phyloP scores from a whole-genome alignment of 2,329 filamentous ascomycete species.

The Sclerotinia subarctica region DNA sequence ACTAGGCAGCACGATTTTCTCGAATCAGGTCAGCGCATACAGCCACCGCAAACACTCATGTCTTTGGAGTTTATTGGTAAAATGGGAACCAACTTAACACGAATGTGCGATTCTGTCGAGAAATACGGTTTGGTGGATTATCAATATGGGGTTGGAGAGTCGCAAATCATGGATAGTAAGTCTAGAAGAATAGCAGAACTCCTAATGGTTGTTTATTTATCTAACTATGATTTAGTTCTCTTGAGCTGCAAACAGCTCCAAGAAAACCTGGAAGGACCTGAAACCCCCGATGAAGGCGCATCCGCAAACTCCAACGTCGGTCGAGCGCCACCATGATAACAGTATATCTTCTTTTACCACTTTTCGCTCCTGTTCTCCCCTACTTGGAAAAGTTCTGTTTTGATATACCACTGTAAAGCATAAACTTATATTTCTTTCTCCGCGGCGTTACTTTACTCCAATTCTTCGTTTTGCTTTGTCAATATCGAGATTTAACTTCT shows the following conservation, averaged over 20 bases:
- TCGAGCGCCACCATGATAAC: conserved; percentile 33
- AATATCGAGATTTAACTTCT: conserved; percentile 1
- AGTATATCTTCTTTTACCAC: background rate
- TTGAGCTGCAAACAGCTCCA: conserved; percentile 52
- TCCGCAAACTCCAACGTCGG: conserved; percentile 23
- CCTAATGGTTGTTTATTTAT: background rate
- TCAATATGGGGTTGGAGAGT: conserved; percentile 94
- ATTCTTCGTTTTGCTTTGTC: background rate
- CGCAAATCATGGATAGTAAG: conserved; percentile 64
- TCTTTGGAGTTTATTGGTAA: conserved; percentile 66
- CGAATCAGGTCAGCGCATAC: conserved; percentile 39
- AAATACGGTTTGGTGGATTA: conserved; percentile 95
- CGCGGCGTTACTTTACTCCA: background rate
- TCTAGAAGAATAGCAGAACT: background rate
- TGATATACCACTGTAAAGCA: conserved; percentile 14
- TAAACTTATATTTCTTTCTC: conserved; percentile 11
- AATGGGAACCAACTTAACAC: conserved; percentile 78
- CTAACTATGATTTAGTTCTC: conserved; percentile 43
- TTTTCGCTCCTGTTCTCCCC: conserved; percentile 1
- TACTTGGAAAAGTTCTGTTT: conserved; percentile 5
- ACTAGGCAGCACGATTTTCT: conserved; percentile 79
- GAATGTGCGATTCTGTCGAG: conserved; percentile 82
- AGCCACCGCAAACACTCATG: conserved; percentile 58
- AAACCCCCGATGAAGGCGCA: conserved; percentile 15
- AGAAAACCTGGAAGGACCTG: conserved; percentile 40